These are phyloP conservation scores for Penicillium sumatraense DNA, from an alignment of 2,329 filamentous ascomycete species.

Conservation along the genomic window DNA sequence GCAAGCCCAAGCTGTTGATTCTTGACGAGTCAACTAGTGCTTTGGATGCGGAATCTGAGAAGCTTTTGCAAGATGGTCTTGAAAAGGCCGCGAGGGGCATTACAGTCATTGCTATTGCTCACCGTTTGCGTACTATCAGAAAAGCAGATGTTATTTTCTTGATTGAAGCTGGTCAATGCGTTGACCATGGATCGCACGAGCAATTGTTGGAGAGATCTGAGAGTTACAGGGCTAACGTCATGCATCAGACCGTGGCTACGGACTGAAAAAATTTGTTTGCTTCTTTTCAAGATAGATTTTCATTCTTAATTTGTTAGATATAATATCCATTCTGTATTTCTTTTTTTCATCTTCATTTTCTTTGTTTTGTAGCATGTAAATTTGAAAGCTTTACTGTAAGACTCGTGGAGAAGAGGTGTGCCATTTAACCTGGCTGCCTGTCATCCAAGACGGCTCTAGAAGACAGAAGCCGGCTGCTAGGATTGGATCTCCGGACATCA, in stretches of 20 bases:
- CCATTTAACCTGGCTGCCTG: too few relatives aligned
- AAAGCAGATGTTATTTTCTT: conserved; percentile 81
- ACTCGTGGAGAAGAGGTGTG: too few relatives aligned
- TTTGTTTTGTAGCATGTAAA: background rate
- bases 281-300: background rate
- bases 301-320: background rate
- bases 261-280: background rate
- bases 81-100: conserved; percentile 37
- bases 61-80: conserved; percentile 50
- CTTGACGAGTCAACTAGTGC: conserved; percentile 66
- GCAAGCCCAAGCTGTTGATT: conserved; percentile 60
- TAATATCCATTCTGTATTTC: background rate
- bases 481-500: too few relatives aligned
- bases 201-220: conserved; percentile 58
- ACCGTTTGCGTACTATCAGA: conserved; percentile 55
- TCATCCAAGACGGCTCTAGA: too few relatives aligned
- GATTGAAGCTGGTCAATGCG: conserved; percentile 68
- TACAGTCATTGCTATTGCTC: conserved; percentile 48
- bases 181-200: conserved; percentile 66
- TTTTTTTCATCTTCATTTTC: background rate
- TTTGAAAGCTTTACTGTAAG: too few relatives aligned
- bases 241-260: conserved; percentile 41
- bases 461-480: too few relatives aligned
- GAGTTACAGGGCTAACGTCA: conserved; percentile 45
- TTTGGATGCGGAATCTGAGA: conserved; percentile 59